These are phyloP conservation scores for Claviceps sp. DNA, from an alignment of 2,329 filamentous ascomycete genomes.

Conservation along the genomic window DNA sequence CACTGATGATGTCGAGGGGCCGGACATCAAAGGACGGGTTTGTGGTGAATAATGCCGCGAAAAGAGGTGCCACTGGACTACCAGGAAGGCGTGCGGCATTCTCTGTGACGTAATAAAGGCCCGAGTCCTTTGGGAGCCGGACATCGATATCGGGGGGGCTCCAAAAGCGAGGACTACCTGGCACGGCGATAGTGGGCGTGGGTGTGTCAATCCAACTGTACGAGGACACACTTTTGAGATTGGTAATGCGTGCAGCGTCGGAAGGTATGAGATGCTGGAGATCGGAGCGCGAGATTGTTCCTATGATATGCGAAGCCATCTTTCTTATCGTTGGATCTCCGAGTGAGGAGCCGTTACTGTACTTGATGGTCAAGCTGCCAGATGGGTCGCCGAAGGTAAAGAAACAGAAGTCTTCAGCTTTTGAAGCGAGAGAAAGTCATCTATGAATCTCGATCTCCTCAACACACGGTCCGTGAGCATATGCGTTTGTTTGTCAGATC, in stretches of 20 bases:
- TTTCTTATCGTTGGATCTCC: not conserved
- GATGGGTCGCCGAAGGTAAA: too few species aligned
- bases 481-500: too few species aligned
- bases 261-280: not conserved
- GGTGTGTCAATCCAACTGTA: constrained; percentile 35
- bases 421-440: too few species aligned
- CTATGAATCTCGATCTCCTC: too few species aligned
- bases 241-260: constrained; percentile 16
- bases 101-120: constrained; percentile 28
- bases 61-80: constrained; percentile 32
- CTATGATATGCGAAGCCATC: not conserved
- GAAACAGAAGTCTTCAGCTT: too few species aligned
- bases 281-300: not conserved
- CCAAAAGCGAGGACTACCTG: constrained; percentile 25
- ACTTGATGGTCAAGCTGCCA: too few species aligned
- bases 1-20: constrained; percentile 27
- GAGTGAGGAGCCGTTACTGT: not conserved
- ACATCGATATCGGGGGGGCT: constrained; percentile 13
- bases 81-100: constrained; percentile 31
- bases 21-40: constrained; percentile 27
- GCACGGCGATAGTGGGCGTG: constrained; percentile 29
- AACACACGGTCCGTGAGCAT: too few species aligned
- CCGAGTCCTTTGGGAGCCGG: constrained; percentile 23
- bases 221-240: constrained; percentile 28
- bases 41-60: constrained; percentile 26